phyloP scores from a whole-genome alignment of 169 alveolate genomes.

The Perkinsus marinus region DNA sequence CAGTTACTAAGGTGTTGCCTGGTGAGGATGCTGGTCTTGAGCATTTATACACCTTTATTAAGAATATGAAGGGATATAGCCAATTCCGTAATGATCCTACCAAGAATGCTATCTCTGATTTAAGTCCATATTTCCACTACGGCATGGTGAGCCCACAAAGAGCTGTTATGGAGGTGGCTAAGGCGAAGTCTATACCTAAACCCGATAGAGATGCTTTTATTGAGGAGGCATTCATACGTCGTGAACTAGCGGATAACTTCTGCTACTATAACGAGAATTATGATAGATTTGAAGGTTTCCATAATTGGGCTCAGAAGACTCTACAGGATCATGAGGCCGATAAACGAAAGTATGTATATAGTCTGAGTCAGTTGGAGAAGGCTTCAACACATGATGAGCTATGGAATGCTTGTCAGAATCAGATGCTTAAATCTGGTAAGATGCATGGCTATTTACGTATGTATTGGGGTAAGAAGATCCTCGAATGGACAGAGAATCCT shows the following conservation, averaged over 20 bases:
- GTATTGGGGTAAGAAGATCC: constrained; percentile 39
- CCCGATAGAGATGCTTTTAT: constrained; percentile 11
- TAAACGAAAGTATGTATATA: too few species aligned
- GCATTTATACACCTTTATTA: background rate
- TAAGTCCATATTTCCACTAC: constrained; percentile 34
- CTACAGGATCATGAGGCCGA: too few species aligned
- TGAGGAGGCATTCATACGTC: constrained; percentile 28
- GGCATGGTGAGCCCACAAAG: constrained; percentile 35
- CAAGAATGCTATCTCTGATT: constrained; percentile 17
- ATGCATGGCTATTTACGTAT: constrained; percentile 35
- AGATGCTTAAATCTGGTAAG: constrained; percentile 23
- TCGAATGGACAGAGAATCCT: constrained; percentile 38
- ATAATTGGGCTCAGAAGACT: too few species aligned
- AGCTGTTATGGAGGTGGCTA: constrained; percentile 16
- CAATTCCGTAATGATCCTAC: constrained; percentile 16
- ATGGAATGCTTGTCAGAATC: constrained; percentile 35
- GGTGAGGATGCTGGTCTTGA: background rate
- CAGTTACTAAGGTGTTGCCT: background rate
- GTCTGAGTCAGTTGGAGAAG: constrained; percentile 10
- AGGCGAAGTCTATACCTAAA: background rate
- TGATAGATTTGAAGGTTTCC: constrained; percentile 38
- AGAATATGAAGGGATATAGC: constrained; percentile 9
- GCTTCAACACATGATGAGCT: constrained; percentile 34
- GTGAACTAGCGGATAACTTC: constrained; percentile 34
- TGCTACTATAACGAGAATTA: constrained; percentile 39